Conservation (phyloP, 2,329 filamentous ascomycete genomes). For the Arthrinium phaeospermum region DNA sequence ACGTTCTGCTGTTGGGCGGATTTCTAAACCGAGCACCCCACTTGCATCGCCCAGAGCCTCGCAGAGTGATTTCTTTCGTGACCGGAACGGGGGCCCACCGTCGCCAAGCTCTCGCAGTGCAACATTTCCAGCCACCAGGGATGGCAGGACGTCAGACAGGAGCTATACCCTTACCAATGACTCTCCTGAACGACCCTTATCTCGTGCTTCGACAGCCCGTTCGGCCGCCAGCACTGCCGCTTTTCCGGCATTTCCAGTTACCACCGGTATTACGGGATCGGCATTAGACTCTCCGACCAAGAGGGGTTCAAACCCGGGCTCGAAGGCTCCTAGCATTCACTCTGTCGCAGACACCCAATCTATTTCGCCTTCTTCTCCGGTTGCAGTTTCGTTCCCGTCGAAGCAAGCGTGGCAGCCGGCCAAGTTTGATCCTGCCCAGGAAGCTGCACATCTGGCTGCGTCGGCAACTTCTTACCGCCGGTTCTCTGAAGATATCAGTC, state of each 20-base stretch:
- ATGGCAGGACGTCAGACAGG: slow-evolving; percentile 26
- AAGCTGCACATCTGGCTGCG: slow-evolving; percentile 43
- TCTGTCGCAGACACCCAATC: slow-evolving; percentile 1
- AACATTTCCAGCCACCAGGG: slow-evolving; percentile 34
- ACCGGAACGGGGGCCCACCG: slow-evolving; percentile 27
- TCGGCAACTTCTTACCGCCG: slow-evolving; percentile 55
- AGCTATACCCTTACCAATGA: slow-evolving; percentile 28
- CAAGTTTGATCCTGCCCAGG: slow-evolving; percentile 49
- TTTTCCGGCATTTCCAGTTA: slow-evolving; percentile 29
- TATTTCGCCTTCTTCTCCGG: slow-evolving; percentile 21
- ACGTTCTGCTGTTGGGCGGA: slow-evolving; percentile 28
- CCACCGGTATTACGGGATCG: slow-evolving; percentile 25
- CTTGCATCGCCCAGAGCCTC: slow-evolving; percentile 33
- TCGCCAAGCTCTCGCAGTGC: slow-evolving; percentile 35
- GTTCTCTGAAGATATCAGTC: slow-evolving; percentile 58
- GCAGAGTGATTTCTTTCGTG: slow-evolving; percentile 29
- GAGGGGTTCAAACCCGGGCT: not conserved
- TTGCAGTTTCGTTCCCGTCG: slow-evolving; percentile 31
- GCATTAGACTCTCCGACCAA: slow-evolving; percentile 2
- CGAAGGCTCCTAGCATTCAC: not conserved
- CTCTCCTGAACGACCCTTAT: slow-evolving; percentile 28
- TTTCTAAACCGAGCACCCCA: slow-evolving; percentile 34
- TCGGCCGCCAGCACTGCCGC: slow-evolving; percentile 26
- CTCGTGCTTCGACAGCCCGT: slow-evolving; percentile 35
- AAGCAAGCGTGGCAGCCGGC: slow-evolving; percentile 52